Evolutionary conservation across 352 stramenopile species (phyloP).

Genomic region (Thalassiosira mediterranea): DNA sequence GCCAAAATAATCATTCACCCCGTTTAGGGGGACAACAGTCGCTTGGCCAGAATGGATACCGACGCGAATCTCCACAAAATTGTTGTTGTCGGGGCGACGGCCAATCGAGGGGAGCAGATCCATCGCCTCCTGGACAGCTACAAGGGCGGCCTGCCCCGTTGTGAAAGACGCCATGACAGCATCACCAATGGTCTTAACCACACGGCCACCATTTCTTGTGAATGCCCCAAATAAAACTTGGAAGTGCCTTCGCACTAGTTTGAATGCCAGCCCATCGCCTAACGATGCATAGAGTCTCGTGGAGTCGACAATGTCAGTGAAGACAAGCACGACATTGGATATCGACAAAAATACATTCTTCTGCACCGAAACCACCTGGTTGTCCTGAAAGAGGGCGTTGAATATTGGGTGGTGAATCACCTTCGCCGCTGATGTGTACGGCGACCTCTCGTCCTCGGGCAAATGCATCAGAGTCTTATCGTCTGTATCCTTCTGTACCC

Average conservation of each 20-base stretch:
- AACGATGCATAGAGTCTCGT: conserved; percentile 28
- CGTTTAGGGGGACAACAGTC: conserved; percentile 36
- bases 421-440: conserved; percentile 14
- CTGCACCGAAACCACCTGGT: conserved; percentile 9
- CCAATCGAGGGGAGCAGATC: conserved; percentile 18
- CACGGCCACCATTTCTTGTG: conserved; percentile 23
- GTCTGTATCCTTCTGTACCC: conserved; percentile 25
- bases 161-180: conserved; percentile 48
- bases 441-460: conserved; percentile 22
- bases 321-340: conserved; percentile 34
- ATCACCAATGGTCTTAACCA: conserved; percentile 50
- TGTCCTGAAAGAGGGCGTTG: conserved; percentile 27
- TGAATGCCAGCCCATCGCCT: conserved; percentile 30
- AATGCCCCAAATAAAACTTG: conserved; percentile 40
- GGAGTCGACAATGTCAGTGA: conserved; percentile 40
- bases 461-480: conserved; percentile 31
- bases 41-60: conserved; percentile 29
- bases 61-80: conserved; percentile 33
- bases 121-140: conserved; percentile 31
- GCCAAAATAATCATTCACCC: conserved; percentile 48
- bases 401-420: conserved; percentile 35
- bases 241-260: conserved; percentile 37
- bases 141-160: conserved; percentile 19
- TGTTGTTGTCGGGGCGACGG: conserved; percentile 11
- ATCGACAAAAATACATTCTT: conserved; percentile 26